Base-by-base conservation (phyloP, 331 rosid genomes). In the Spiraea crenata region DNA sequence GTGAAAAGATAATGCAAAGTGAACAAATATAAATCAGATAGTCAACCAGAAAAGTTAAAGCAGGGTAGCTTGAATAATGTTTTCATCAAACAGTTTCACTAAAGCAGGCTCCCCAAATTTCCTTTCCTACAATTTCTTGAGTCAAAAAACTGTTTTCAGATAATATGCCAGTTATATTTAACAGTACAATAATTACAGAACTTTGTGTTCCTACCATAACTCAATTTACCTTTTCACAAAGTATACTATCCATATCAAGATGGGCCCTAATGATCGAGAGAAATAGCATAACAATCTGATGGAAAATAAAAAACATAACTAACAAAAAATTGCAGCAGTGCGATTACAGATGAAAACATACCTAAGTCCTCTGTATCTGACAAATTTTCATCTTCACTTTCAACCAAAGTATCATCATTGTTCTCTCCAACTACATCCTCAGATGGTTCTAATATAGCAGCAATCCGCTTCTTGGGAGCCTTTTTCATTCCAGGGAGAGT, bases 401-500 rank as follows among this genome's bases (percentile, higher is more conserved):
- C 90, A 11, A 78, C 87, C 85, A 80, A 54, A 3, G 74, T 35
- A 9, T 67, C 82, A 69, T 82, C 93, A 74, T 72, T 83, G 42
- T 67, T 90, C 51, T 82, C 88, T 56, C 83, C 93, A 16, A 48
- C 31, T 71, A 58, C 92, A 69, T 77, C 89, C 6, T 77, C 91
- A 61, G 86, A 64, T 17, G 96, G 96, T 80, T 95, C 96, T 67
- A 95, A 73, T 65, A 87, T 89, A 75, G 97, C 97, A 52, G 93
- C 93, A 80, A 95, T 84, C 56, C 96, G 87, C 84, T 95, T 95
- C 79, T 89, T 95, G 38, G 95, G 93, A 48, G 79, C 91, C 77
- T 87, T 95, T 76, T 87, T 95, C 60, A 87, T 75, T 74, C 93
- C 99, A 69, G 95, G 89, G 77, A 89, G 81, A 45, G 77, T 77